Base-by-base conservation (phyloP, 202 grass and related monocot genomes). In the Panicum virgatum region DNA sequence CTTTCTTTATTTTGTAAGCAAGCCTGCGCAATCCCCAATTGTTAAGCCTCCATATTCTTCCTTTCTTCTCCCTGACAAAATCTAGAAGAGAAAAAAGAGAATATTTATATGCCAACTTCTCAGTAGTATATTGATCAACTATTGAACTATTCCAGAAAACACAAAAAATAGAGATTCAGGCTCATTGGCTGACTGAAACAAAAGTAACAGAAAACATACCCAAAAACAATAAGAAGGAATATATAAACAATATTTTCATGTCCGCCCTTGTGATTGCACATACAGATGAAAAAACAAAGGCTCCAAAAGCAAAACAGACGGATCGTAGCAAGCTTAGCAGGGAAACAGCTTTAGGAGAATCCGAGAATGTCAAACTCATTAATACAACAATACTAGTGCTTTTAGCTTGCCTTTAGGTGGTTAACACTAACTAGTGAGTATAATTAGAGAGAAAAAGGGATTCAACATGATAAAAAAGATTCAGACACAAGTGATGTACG, bases 11-110 rank as follows among this genome's bases (percentile, higher is more conserved):
- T 79, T 95, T 90, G 43, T 96, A 98, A n/a, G 96, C 96, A 66
- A 98, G 90, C 44, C 75, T 80, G 5, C 96, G 87, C 50, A 93
- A 75, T 50, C 92, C 96, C 96, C 96, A 98, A 67, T 98, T 74
- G 51, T 98, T 98, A 54, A 98, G 69, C 57, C 96, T 87, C 92
- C 92, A 98, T 91, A 98, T 96, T 85, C 96, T 91, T 81, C 92
- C 96, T 92, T 98, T 98, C 78, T 87, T 96, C 80, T 90, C 83
- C 84, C 92, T 88, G 16, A 96, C 53, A 91, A 91, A 96, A 85
- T 98, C 96, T 98, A 76, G 36, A 57, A 40, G 65, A 25, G 26
- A 46, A 72, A 0, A 26, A 56, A 59, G 11, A 69, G 0, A n/a
- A 71, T 66, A 42, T 0, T 62, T 75, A 53, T 38, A 73, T 59